Evolutionary conservation across 176 grass and related monocot species (phyloP).

Genomic region (Aegilops tauschii): DNA sequence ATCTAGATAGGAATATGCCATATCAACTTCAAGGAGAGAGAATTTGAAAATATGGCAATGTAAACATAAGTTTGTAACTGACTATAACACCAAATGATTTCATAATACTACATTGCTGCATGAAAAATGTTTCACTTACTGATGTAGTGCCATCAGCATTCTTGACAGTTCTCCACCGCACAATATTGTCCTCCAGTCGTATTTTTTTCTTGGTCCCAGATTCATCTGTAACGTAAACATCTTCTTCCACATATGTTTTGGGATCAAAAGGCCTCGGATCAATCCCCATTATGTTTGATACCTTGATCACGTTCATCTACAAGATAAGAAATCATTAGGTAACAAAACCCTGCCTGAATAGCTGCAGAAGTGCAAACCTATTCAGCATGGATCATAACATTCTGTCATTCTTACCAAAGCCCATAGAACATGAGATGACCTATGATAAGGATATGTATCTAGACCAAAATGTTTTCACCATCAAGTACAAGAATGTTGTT

Average conservation of each 20-base stretch:
- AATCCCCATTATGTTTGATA: slow-evolving; percentile 97
- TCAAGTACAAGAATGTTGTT: slow-evolving; percentile 11
- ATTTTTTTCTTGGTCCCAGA: slow-evolving; percentile 85
- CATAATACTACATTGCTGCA: slow-evolving; percentile 4
- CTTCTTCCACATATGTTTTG: slow-evolving; percentile 92
- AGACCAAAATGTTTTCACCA: background rate
- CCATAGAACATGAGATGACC: background rate
- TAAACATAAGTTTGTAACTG: slow-evolving; percentile 6
- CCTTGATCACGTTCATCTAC: slow-evolving; percentile 98
- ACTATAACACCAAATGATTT: slow-evolving; percentile 6
- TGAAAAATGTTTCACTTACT: slow-evolving; percentile 56
- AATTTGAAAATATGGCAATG: slow-evolving; percentile 8
- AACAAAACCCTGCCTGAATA: background rate
- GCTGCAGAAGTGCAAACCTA: background rate
- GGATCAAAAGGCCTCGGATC: slow-evolving; percentile 87
- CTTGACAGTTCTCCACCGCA: slow-evolving; percentile 85
- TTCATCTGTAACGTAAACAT: slow-evolving; percentile 89
- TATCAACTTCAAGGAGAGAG: background rate
- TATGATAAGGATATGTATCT: background rate
- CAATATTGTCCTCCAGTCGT: slow-evolving; percentile 89
- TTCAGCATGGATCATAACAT: background rate
- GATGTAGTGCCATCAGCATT: slow-evolving; percentile 72
- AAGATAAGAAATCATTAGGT: slow-evolving; percentile 35
- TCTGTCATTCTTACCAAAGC: background rate
- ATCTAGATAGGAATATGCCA: slow-evolving; percentile 7